Percentiles rank a stretch among this genome's conserved stretches.
Evolutionary conservation across 352 stramenopile species (phyloP).

Genomic region (Phytophthora idaei): DNA sequence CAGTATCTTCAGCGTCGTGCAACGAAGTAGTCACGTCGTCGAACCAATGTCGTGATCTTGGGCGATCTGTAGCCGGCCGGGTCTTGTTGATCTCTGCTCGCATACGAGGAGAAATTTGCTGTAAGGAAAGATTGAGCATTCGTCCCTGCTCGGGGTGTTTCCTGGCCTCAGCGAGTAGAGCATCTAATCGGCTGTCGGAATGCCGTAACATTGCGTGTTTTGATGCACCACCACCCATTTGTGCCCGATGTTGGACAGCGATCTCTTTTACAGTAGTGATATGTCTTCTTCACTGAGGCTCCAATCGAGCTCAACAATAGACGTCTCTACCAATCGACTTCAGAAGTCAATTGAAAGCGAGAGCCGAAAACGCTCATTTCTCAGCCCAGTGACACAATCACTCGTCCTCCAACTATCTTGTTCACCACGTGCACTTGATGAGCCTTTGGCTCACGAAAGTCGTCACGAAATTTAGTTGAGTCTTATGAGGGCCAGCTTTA

Average conservation of each 20-base stretch:
- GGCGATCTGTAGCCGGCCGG: constrained; percentile 11
- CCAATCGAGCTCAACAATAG: neutral
- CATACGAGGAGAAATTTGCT: constrained; percentile 6
- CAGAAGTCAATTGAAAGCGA: constrained; percentile 16
- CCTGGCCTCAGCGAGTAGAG: constrained; percentile 20
- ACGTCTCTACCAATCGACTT: constrained; percentile 15
- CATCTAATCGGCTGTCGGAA: constrained; percentile 41
- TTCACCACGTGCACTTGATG: constrained; percentile 5
- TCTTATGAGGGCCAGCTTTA: constrained; percentile 28
- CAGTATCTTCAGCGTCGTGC: constrained; percentile 6
- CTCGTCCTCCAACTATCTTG: constrained; percentile 25
- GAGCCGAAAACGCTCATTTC: constrained; percentile 12
- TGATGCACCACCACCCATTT: constrained; percentile 48
- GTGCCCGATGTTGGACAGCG: neutral
- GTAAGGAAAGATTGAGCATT: constrained; percentile 5
- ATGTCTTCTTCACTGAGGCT: neutral
- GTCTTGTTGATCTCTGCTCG: constrained; percentile 12
- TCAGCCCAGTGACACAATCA: constrained; percentile 13
- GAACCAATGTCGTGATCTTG: constrained; percentile 4
- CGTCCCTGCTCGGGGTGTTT: constrained; percentile 1
- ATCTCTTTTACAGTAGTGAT: constrained; percentile 13
- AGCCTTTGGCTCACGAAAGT: neutral
- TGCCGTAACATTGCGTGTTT: constrained; percentile 30
- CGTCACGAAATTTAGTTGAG: constrained; percentile 27
- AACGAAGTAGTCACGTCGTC: constrained; percentile 15